Evolutionary conservation across 768 basidiomycete species (phyloP), one percentile per base, ranked within the genome.

Genomic region (Cystofilobasidium ferigula): DNA sequence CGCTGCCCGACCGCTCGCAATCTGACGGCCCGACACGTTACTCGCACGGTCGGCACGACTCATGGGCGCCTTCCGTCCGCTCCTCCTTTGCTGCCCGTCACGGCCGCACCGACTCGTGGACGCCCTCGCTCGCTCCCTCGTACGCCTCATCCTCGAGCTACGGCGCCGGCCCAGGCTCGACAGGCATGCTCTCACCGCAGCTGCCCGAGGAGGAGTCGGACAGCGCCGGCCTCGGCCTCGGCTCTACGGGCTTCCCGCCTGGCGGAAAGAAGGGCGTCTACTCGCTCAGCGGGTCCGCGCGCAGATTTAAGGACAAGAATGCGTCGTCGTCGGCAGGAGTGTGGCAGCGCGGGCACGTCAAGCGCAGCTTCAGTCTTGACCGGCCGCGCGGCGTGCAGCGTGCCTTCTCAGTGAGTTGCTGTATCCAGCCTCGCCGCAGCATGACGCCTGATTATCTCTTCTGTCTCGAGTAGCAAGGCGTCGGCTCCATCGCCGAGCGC

Each of bases 401-500:
- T 20, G 67, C 61, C 1, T 68, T 68, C 57, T 68, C 67, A 3
- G 67, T 68, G 35, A 36, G 67, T 62, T 22, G 14, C 18, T n/a
- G 2, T 53, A 32, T 53, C 6, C 2, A 24, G 6, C 22, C 56
- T 26, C 22, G 18, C 20, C 20, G n/a, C 56, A 30, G 24, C 63
- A 32, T 4, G 0, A 9, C 38, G 28, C 20, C 30, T 64, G 26
- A 28, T 45, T 24, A 30, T 0, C 9, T 22, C 5, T 24, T 30
- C 47, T 43, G 30, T 2, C 14, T 38, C n/a, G 28, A 24, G 24
- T 28, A 32, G 65, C 69, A 72, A 58, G 71, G 72, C 26, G 72
- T 74, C 8, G 74, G 70, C 38, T 69, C 74, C 0, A 76, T 76
- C 32, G 74, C 73, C 28, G 75, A 76, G 51, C 69, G 71, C 68